Percentiles rank a stretch among this genome's conserved stretches.
phyloP scores from a whole-genome alignment of 2,329 filamentous ascomycete genomes.

The Fusarium sp. region DNA sequence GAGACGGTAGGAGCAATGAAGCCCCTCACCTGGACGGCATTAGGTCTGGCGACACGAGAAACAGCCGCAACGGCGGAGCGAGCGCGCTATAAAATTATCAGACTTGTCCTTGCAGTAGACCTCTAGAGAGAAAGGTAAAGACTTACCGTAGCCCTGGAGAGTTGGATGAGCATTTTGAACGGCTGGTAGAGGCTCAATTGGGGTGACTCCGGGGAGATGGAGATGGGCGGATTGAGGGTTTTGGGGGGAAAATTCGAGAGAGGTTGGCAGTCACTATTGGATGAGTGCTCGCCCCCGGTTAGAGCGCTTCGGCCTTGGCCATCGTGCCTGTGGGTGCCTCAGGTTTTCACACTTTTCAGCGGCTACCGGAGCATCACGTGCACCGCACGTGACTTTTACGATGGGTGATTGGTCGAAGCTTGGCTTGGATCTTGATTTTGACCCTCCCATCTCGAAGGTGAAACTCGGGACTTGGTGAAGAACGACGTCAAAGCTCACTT shows the following conservation, averaged over 20 bases:
- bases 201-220: constrained; percentile 48
- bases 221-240: constrained; percentile 43
- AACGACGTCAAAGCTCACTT: constrained; percentile 13
- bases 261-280: constrained; percentile 31
- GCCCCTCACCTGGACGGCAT: constrained; percentile 62
- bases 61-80: constrained; percentile 61
- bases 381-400: constrained; percentile 1
- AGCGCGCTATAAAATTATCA: constrained; percentile 59
- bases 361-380: constrained; percentile 32
- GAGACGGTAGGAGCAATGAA: constrained; percentile 71
- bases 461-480: neutral
- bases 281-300: constrained; percentile 41
- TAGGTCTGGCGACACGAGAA: constrained; percentile 57
- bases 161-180: constrained; percentile 67
- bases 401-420: constrained; percentile 14
- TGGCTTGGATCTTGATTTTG: constrained; percentile 2
- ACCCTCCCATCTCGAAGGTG: neutral
- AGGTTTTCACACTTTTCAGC: constrained; percentile 9
- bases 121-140: neutral
- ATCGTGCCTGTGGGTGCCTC: constrained; percentile 29
- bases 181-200: constrained; percentile 61
- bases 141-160: constrained; percentile 68
- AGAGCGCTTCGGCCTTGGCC: constrained; percentile 41
- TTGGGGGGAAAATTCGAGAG: constrained; percentile 59
- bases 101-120: neutral